Evolutionary conservation across 352 stramenopile genomes (phyloP), one percentile per base, ranked within the genome.

Genomic region (Phytophthora fragariae): DNA sequence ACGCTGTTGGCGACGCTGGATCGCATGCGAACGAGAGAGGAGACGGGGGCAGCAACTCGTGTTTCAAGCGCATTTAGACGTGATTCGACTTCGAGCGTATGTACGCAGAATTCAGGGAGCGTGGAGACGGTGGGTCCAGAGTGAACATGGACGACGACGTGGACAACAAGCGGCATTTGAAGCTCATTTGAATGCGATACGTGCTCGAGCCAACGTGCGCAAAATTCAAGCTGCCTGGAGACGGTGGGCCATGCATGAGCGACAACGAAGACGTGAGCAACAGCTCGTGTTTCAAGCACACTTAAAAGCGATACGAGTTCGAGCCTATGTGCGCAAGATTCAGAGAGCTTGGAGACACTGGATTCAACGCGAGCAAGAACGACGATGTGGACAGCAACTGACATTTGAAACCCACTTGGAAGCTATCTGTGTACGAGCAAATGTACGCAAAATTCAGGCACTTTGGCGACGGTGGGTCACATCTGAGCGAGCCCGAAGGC

Each of bases 311-410:
- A 73, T 76, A 10, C 52, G 47, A 29, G 4, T 49, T 21, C 64
- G 60, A 24, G 54, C 41, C 0, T 57, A 58, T 29, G 69, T 41
- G 7, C 68, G 68, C 7, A 79, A 70, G 47, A 76, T 79, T n/a
- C 68, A 76, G 19, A 1, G 17, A 27, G 46, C 15, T 3, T 79
- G 72, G 68, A 39, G 49, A 41, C 47, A 44, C 0, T 72, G 64
- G 64, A 10, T 67, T 37, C 2, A 27, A 29, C 6, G 19, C 12
- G 31, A 72, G 35, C 9, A 11, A 10, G 49, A 71, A 15, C 62
- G 49, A 61, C 57, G 41, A 50, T n/a, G 11, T 27, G 27, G 65
- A 19, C 55, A 67, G 24, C 52, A 64, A 55, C 0, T 64, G 17
- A 60, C 21, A 10, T 73, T 64, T 27, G 52, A 68, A 12, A 7